Evolutionary conservation across 257 asterid genomes (phyloP), one percentile per base, ranked within the genome.

Genomic region (Vinca minor): DNA sequence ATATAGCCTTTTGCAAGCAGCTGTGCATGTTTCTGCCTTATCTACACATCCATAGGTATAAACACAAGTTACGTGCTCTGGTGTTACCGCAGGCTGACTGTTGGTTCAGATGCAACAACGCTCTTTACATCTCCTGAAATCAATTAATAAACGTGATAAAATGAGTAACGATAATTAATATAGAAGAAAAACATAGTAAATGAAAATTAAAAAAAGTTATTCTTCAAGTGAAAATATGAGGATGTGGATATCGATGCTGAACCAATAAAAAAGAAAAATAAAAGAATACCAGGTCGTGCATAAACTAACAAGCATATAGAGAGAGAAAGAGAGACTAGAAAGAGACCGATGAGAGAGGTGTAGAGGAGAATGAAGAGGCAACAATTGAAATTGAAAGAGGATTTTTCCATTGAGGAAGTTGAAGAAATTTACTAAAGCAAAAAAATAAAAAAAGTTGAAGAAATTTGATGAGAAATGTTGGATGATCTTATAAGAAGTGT

Each of bases 281-380:
- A 34, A 7, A 1, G 49, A 44, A 15, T 44, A 44, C 21, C 49
- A 5, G 21, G n/a, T 44, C 20, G 20, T 15, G 20, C 49, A 2
- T 15, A 44, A 44, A 44, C 20, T 14, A 44, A 44, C 49, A 44
- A 14, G 15, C 17, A 52, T 25, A 23, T 9, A 10, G 58, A 17
- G 38, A 54, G n/a, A 34, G 39, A 52, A 21, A 57, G 44, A n/a
- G 39, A 23, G 13, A 57, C 6, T 4, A 57, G 62, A 5, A 45
- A 57, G 28, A 57, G 39, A 57, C 62, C 62, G 17, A 57, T 17
- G 62, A 57, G 44, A 57, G 23, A 13, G 28, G 45, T 26, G 49
- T 15, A 35, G n/a, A 59, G 17, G 64, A 39, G 12, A 21, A 59
- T 4, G 34, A 59, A 21, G 35, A 38, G 50, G 50, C 64, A 59